Percentiles rank a stretch among this genome's conserved stretches.
These are phyloP conservation scores for Lentinula raphanica DNA, from an alignment of 768 basidiomycete species.

Conservation along the genomic window DNA sequence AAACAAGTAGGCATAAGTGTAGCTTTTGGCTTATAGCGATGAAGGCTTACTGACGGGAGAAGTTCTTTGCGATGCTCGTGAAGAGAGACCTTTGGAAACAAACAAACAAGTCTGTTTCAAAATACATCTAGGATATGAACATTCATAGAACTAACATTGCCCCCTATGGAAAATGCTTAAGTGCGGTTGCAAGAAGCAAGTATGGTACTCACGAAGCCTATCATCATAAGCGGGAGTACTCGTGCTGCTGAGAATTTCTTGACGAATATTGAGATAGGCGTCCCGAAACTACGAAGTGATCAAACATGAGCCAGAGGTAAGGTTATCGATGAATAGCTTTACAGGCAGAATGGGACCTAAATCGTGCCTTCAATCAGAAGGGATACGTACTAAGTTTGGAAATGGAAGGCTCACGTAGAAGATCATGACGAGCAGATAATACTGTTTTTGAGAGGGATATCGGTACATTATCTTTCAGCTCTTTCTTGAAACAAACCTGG, in stretches of 20 bases:
- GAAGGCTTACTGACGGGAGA: conserved; percentile 28
- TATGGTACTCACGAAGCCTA: conserved; percentile 38
- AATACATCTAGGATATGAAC: too few relatives aligned
- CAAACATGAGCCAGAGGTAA: too few relatives aligned
- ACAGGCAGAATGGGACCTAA: conserved; percentile 46
- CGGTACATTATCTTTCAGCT: not conserved
- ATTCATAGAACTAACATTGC: conserved; percentile 31
- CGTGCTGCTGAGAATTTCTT: conserved; percentile 43
- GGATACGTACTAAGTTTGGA: not conserved
- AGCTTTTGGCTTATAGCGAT: not conserved
- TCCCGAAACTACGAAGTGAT: conserved; percentile 33
- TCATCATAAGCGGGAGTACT: conserved; percentile 43
- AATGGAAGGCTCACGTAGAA: conserved; percentile 32
- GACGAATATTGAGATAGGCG: conserved; percentile 44
- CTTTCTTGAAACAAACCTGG: conserved; percentile 24
- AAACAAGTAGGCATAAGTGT: not conserved
- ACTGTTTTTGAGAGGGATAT: conserved; percentile 19
- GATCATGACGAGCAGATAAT: conserved; percentile 44
- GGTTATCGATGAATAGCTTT: too few relatives aligned
- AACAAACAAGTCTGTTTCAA: too few relatives aligned
- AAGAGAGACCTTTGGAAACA: conserved; percentile 35
- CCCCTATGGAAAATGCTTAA: conserved; percentile 22
- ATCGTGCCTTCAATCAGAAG: too few relatives aligned
- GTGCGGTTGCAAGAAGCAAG: not conserved
- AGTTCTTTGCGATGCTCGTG: conserved; percentile 40